phyloP scores from a whole-genome alignment of 495 filamentous ascomycete genomes.

The Trichoderma gamsii region DNA sequence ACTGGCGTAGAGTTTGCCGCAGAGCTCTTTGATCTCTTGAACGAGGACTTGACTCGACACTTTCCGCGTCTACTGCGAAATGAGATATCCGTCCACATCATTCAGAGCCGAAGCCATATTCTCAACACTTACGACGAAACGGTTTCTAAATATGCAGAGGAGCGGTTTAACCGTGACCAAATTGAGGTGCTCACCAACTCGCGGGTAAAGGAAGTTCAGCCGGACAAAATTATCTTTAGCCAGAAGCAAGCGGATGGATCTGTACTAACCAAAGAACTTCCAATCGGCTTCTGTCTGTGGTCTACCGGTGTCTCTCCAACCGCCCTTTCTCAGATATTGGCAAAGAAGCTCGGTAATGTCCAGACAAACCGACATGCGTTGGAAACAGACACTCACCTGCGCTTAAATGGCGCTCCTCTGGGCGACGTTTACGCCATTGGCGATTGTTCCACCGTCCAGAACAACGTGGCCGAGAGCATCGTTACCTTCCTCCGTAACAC shows the following conservation, averaged over 20 bases:
- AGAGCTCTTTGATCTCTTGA: constrained; percentile 90
- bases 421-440: constrained; percentile 97
- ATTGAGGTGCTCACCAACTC: constrained; percentile 89
- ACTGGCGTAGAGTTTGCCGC: constrained; percentile 98
- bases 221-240: constrained; percentile 79
- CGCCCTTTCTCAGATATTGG: constrained; percentile 67
- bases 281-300: constrained; percentile 96
- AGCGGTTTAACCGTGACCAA: constrained; percentile 81
- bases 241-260: constrained; percentile 70
- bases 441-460: constrained; percentile 95
- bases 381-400: constrained; percentile 92
- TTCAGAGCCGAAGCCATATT: constrained; percentile 90
- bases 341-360: constrained; percentile 58
- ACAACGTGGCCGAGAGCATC: constrained; percentile 85
- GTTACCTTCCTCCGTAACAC: constrained; percentile 81
- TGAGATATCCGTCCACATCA: constrained; percentile 94
- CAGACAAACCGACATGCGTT: constrained; percentile 89
- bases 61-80: constrained; percentile 90
- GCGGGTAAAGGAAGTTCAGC: constrained; percentile 78
- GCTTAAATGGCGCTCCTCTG: constrained; percentile 81
- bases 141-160: constrained; percentile 85
- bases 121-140: constrained; percentile 98
- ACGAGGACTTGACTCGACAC: constrained; percentile 78
- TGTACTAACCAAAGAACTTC: constrained; percentile 79
- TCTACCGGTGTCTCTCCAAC: constrained; percentile 93